These are phyloP conservation scores for Parmales sp. DNA, from an alignment of 108 stramenopile genomes.

Conservation along the genomic window DNA sequence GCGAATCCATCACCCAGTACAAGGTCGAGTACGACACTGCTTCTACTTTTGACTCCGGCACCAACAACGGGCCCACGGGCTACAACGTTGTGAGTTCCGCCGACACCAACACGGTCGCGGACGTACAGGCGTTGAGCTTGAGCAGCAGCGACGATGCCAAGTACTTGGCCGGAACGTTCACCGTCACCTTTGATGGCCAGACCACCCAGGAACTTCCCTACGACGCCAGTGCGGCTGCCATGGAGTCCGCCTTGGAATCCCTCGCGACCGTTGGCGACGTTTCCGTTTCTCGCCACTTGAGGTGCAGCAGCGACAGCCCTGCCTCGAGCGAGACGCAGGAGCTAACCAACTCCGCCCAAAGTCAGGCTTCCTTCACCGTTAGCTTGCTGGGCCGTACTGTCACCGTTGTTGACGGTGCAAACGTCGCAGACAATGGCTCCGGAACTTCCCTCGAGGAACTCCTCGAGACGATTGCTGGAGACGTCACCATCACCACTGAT, in stretches of 20 bases:
- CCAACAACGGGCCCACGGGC: slow-evolving; percentile 23
- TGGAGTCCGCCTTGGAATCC: slow-evolving; percentile 52
- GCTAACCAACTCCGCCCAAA: not conserved
- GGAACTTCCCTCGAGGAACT: not conserved
- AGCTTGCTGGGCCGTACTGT: no score
- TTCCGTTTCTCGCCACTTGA: slow-evolving; percentile 35
- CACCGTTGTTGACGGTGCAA: not conserved
- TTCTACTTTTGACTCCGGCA: slow-evolving; percentile 36
- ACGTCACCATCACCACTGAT: not conserved
- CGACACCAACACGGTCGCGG: slow-evolving; percentile 17
- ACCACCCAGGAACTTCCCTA: slow-evolving; percentile 41
- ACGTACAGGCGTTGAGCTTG: slow-evolving; percentile 56
- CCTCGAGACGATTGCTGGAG: not conserved
- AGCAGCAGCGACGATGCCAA: slow-evolving; percentile 22
- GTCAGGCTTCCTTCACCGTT: no score
- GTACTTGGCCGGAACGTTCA: slow-evolving; percentile 52
- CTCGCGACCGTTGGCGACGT: slow-evolving; percentile 52
- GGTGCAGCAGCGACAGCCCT: no score
- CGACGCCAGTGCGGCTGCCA: slow-evolving; percentile 40
- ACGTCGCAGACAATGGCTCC: not conserved
- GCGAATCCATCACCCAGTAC: slow-evolving; percentile 40
- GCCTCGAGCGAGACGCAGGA: not conserved
- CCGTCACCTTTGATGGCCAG: slow-evolving; percentile 57
- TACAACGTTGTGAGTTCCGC: slow-evolving; percentile 9
- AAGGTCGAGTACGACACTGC: slow-evolving; percentile 53